Percentiles rank a stretch among this genome's conserved stretches.
Conservation (phyloP, 108 stramenopile species). For the Schizochytrium sp. region DNA sequence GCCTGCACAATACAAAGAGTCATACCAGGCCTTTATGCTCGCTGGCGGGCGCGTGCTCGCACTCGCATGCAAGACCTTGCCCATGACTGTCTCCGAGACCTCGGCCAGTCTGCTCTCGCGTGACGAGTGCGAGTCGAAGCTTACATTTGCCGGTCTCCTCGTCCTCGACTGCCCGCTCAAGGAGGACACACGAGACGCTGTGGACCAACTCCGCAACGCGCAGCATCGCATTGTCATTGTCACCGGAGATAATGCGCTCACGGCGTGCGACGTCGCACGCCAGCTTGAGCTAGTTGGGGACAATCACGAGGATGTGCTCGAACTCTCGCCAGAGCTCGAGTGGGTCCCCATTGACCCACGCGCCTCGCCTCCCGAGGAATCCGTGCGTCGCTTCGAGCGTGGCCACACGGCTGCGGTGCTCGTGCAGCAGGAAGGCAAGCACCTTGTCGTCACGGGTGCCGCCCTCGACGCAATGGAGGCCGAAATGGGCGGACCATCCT, state of each 20-base stretch:
- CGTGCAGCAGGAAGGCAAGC: background rate
- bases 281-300: conserved; percentile 56
- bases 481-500: background rate
- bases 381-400: background rate
- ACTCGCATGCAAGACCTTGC: conserved; percentile 50
- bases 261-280: conserved; percentile 81
- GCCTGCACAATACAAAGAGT: conserved; percentile 63
- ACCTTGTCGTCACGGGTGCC: background rate
- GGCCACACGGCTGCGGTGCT: background rate
- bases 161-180: conserved; percentile 85
- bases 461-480: background rate
- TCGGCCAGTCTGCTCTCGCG: background rate
- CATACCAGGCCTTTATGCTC: conserved; percentile 67
- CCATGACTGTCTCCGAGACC: background rate
- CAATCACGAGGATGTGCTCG: background rate
- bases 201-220: conserved; percentile 62
- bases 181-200: conserved; percentile 67
- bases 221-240: conserved; percentile 74
- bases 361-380: background rate
- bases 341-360: background rate
- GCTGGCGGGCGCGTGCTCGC: conserved; percentile 74
- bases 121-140: conserved; percentile 48
- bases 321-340: background rate
- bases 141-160: conserved; percentile 83
- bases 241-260: conserved; percentile 88